A percentile compares a stretch with the other conserved stretches of the same genome.
These are phyloP conservation scores for Boletus barrowsii DNA, from an alignment of 768 basidiomycete genomes.

Conservation along the genomic window DNA sequence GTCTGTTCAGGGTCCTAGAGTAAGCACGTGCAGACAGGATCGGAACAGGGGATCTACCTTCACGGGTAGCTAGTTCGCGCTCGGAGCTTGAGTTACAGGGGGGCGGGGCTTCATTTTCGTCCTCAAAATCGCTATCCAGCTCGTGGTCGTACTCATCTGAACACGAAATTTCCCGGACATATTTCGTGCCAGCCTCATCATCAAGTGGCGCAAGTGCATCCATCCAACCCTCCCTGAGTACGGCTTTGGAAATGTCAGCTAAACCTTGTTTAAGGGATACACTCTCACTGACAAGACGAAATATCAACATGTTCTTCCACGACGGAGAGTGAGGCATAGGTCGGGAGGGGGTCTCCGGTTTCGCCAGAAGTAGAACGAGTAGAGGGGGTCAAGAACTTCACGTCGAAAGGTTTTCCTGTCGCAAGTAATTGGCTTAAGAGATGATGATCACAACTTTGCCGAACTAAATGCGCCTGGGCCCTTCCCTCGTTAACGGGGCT, in stretches of 20 bases:
- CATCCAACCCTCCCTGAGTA: slow-evolving; percentile 9
- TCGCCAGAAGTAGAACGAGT: not conserved
- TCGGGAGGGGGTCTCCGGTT: not conserved
- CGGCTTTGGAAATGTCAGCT: slow-evolving; percentile 10
- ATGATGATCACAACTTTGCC: slow-evolving; percentile 2
- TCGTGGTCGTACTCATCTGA: slow-evolving; percentile 16
- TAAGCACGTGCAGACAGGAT: not conserved
- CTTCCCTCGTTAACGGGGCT: not conserved
- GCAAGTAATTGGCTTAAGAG: slow-evolving; percentile 12
- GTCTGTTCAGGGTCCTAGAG: not conserved
- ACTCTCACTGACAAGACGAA: slow-evolving; percentile 7
- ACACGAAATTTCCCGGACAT: slow-evolving; percentile 2
- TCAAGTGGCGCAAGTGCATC: not conserved
- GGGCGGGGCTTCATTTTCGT: slow-evolving; percentile 14
- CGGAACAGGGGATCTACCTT: slow-evolving; percentile 1
- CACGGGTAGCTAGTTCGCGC: not conserved
- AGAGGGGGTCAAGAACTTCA: slow-evolving; percentile 17
- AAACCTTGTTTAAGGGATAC: not conserved
- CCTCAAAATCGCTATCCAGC: slow-evolving; percentile 26
- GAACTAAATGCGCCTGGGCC: slow-evolving; percentile 1
- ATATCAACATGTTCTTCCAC: slow-evolving; percentile 6
- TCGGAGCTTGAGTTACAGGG: not conserved
- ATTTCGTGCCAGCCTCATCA: not conserved
- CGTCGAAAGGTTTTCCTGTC: slow-evolving; percentile 19
- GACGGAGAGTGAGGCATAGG: slow-evolving; percentile 15